Conservation (phyloP, 768 basidiomycete species). For the Austroboletus eburneus region DNA sequence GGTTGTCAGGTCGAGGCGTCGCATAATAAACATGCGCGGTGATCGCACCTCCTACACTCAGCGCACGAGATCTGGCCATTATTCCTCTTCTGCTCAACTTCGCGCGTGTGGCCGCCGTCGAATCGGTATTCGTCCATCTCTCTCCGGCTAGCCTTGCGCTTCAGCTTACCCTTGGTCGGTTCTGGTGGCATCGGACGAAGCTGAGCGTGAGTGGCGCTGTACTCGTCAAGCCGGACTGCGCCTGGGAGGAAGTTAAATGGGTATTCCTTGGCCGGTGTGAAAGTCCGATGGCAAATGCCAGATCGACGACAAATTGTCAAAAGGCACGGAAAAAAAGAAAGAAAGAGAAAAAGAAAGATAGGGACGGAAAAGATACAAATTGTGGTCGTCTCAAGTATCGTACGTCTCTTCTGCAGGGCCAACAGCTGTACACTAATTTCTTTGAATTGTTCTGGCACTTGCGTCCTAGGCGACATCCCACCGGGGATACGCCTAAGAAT, state of each 20-base stretch:
- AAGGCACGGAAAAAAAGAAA: conserved; percentile 3
- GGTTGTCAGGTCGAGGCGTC: too few relatives aligned
- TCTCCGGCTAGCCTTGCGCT: conserved; percentile 45
- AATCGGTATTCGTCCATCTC: conserved; percentile 49
- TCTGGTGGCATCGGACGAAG: conserved; percentile 50
- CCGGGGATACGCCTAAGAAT: neutral
- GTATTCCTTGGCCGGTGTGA: conserved; percentile 23
- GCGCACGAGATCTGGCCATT: conserved; percentile 76
- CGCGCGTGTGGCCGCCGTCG: conserved; percentile 53
- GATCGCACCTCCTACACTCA: conserved; percentile 76
- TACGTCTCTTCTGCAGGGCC: conserved; percentile 10
- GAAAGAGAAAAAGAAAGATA: neutral
- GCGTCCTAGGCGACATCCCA: neutral
- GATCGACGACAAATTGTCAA: conserved; percentile 8
- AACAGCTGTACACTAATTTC: neutral
- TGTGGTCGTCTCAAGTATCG: too few relatives aligned
- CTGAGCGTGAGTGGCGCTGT: conserved; percentile 2
- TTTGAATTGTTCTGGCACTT: too few relatives aligned
- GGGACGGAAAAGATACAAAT: too few relatives aligned
- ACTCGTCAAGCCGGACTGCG: conserved; percentile 7
- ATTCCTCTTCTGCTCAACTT: conserved; percentile 71
- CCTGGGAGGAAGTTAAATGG: conserved; percentile 24
- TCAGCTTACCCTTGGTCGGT: conserved; percentile 46
- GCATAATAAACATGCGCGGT: too few relatives aligned
- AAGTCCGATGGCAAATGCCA: conserved; percentile 18